Base-by-base conservation (phyloP, 2,329 filamentous ascomycete species). In the Ploettnerulaceae sp. region DNA sequence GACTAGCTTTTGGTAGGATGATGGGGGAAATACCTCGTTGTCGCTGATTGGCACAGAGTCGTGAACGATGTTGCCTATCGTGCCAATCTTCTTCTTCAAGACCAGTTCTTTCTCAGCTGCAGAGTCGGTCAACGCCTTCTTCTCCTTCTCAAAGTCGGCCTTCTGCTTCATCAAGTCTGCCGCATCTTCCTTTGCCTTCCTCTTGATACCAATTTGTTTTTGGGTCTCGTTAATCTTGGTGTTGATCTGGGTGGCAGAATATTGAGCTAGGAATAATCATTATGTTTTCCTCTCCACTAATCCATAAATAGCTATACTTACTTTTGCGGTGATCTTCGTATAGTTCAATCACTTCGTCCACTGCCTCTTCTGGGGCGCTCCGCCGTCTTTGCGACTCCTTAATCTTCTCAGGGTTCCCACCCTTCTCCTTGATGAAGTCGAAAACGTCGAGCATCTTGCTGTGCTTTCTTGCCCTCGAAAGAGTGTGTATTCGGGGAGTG, bases 121-220 rank as follows among this genome's bases (percentile, higher is more conserved):
- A 47, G 77, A 70, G 25, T 89, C 84, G 58, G 89, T 80, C 49
- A 89, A 74, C 34, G 76, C 76, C 70, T 90, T 90, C 74, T 94
- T 91, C 68, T 89, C 76, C 68, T 86, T 83, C 62, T 90, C 84
- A 38, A 95, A 70, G 3, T 82, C 79, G 40, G 75, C 73, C 69
- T 95, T 96, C 66, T 91, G 74, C 63, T 82, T 73, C 48, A 96
- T 73, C 51, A 96, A 73, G 31, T 89, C 85, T 57, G 80, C 80
- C 31, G 89, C 89, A 65, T 91, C 82, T 71, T 95, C 89, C 74
- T 96, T 95, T 58, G 83, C 83, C 79, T 95, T 95, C 73, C 95
- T 95, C 75, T 91, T 94, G 61, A 79, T 73, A 14, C 86, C 89
- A 64, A 97, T 95, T 66, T 89, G 81, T 70, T 95, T 95, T 67